These are phyloP conservation scores for Pestalotiopsis sp. DNA, from an alignment of 2,329 filamentous ascomycete species.

Conservation along the genomic window DNA sequence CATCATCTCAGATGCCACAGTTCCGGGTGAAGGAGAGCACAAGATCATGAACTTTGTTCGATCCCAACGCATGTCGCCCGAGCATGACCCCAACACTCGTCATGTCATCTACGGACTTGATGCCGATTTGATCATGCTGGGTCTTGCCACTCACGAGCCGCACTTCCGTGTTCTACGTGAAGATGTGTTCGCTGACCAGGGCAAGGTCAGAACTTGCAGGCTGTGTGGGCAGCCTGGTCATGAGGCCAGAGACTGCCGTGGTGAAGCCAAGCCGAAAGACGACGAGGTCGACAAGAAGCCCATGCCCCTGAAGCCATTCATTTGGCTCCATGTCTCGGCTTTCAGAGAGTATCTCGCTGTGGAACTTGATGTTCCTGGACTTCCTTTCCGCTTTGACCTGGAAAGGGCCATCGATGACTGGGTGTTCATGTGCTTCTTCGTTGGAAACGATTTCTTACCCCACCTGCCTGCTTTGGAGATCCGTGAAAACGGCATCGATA, in stretches of 20 bases:
- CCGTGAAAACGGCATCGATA: slow-evolving; percentile 95
- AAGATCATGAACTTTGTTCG: slow-evolving; percentile 99
- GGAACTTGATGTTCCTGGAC: slow-evolving; percentile 80
- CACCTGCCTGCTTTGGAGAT: slow-evolving; percentile 98
- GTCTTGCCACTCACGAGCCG: slow-evolving; percentile 94
- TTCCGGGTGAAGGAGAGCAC: slow-evolving; percentile 97
- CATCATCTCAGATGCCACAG: slow-evolving; percentile 97
- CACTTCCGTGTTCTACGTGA: slow-evolving; percentile 95
- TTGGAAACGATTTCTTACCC: slow-evolving; percentile 96
- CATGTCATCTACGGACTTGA: slow-evolving; percentile 98
- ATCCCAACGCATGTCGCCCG: slow-evolving; percentile 85
- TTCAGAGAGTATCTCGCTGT: slow-evolving; percentile 90
- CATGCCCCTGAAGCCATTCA: slow-evolving; percentile 82
- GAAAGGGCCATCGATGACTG: slow-evolving; percentile 95
- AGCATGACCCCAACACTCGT: slow-evolving; percentile 94
- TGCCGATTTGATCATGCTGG: slow-evolving; percentile 98
- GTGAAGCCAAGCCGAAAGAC: slow-evolving; percentile 75
- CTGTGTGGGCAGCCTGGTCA: slow-evolving; percentile 93
- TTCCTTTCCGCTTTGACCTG: slow-evolving; percentile 88
- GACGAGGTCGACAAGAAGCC: slow-evolving; percentile 82
- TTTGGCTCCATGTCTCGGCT: slow-evolving; percentile 94
- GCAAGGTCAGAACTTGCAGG: slow-evolving; percentile 79
- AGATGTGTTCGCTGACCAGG: slow-evolving; percentile 92
- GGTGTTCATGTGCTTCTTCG: slow-evolving; percentile 99
- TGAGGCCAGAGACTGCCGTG: slow-evolving; percentile 82